Evolutionary conservation across 495 filamentous ascomycete species (phyloP), one percentile per base, ranked within the genome.

Genomic region (Saxophila tyrrhenica): DNA sequence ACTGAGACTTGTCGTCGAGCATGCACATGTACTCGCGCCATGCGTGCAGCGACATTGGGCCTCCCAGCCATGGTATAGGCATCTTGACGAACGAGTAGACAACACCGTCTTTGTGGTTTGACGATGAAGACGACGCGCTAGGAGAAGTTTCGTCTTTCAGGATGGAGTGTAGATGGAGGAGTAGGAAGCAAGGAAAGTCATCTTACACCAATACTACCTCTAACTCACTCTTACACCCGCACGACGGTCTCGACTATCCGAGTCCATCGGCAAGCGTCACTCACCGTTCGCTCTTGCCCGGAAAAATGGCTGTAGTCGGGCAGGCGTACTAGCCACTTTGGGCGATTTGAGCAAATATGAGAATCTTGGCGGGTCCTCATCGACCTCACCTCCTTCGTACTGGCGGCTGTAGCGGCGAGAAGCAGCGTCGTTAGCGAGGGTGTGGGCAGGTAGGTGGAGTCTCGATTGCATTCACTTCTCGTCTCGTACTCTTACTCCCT

Each of bases 1-100:
- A 79, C 55, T 78, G 71, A 7, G 29, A 35, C 7, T 5, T 35
- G 29, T 35, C 29, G 29, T 35, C 13, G 21, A 66, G 71, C 41
- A 22, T 32, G 58, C 76, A 79, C 10, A 59, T 63, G 21, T 72
- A 71, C 11, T 54, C 64, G 1, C 75, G 67, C 2, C 62, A 70
- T 2, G 73, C 74, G 57, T 75, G 72, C 47, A 79, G 64, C 22
- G 21, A 19, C 10, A 51, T n/a, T 16, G 54, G 54, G 15, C 22
- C 21, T 15, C 21, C 20, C 23, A 56, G 15, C 54, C 54, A 56
- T 9, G 54, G 25, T 19, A 25, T 39, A 21, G 22, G 22, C 19
- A 25, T 19, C 16, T 44, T 5, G 16, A 7, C 41, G 7, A 7
- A n/a, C n/a, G 24, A 21, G 46, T 48, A 9, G 43, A 49, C 23